Evolutionary conservation across 78 protist species (phyloP).

Genomic region (Planoprotostelium fungivorum): DNA sequence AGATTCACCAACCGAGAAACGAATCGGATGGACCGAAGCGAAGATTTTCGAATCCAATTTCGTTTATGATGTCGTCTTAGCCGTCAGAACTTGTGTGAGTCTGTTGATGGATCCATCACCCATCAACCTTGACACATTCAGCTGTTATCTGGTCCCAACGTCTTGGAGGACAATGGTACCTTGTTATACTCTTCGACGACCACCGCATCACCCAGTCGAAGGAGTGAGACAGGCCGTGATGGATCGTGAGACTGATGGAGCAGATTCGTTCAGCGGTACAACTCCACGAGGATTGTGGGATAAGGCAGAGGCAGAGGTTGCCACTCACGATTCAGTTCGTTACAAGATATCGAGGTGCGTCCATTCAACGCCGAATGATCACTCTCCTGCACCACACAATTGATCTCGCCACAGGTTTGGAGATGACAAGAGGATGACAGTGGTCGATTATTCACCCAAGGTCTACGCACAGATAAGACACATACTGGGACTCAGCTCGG

Average conservation of each 20-base stretch:
- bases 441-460: not conserved
- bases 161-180: no score
- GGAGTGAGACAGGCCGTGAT: not conserved
- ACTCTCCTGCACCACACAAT: no score
- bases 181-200: no score
- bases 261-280: not conserved
- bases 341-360: not conserved
- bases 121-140: not conserved
- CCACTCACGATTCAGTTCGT: not conserved
- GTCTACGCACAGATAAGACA: not conserved
- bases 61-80: not conserved
- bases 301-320: not conserved
- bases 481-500: not conserved
- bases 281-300: not conserved
- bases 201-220: not conserved
- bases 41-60: not conserved
- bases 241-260: not conserved
- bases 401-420: no score
- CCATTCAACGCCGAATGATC: not conserved
- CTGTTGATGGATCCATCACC: not conserved
- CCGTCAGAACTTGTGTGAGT: not conserved
- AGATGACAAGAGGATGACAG: not conserved
- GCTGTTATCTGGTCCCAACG: not conserved
- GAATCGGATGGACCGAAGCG: not conserved
- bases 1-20: not conserved